Percentiles rank a stretch among this genome's conserved stretches.
Evolutionary conservation across 306 rosid species (phyloP).

Genomic region (Sicyos edulis): DNA sequence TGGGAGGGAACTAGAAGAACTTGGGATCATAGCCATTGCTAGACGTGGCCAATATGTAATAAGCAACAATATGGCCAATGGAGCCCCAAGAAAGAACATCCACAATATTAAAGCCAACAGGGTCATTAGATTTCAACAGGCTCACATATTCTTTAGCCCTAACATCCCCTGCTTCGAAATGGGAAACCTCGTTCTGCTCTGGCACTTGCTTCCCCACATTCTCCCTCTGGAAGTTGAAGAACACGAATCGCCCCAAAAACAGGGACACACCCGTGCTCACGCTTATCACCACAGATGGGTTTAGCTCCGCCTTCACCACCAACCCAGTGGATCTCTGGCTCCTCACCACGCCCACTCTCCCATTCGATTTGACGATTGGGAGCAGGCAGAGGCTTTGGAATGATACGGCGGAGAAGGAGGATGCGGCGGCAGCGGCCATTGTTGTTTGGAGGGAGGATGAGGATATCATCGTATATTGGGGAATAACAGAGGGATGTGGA

Average conservation of each 20-base stretch:
- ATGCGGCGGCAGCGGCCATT: slow-evolving; percentile 42
- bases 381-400: slow-evolving; percentile 72
- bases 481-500: slow-evolving; percentile 17
- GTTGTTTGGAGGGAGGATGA: background rate
- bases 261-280: slow-evolving; percentile 92
- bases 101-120: slow-evolving; percentile 90
- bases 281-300: slow-evolving; percentile 69
- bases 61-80: slow-evolving; percentile 83
- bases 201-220: slow-evolving; percentile 95
- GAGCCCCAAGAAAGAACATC: slow-evolving; percentile 99
- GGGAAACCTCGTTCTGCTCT: slow-evolving; percentile 81
- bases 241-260: slow-evolving; percentile 87
- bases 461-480: slow-evolving; percentile 22
- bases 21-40: slow-evolving; percentile 92
- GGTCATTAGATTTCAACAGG: slow-evolving; percentile 90
- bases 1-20: slow-evolving; percentile 45
- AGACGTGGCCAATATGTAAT: slow-evolving; percentile 84
- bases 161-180: slow-evolving; percentile 86
- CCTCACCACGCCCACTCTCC: background rate
- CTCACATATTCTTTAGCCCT: slow-evolving; percentile 91
- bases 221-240: slow-evolving; percentile 97
- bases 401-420: slow-evolving; percentile 33
- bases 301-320: slow-evolving; percentile 75
- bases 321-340: slow-evolving; percentile 22
- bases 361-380: slow-evolving; percentile 20